Conservation (phyloP, 139 green algal species). For the Coelastrella sp. region DNA sequence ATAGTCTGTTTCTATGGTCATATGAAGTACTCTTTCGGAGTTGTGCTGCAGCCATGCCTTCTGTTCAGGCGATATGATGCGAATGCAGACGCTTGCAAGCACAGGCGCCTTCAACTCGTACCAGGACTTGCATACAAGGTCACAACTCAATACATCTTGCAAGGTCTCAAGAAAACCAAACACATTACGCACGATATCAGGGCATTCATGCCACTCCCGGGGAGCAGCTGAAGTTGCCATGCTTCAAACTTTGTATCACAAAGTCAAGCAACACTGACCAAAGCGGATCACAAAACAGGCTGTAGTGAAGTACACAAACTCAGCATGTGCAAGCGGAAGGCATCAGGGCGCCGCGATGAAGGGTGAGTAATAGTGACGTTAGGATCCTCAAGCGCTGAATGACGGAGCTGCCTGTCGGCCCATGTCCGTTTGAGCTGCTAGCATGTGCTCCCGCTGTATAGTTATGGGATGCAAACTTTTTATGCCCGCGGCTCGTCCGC, state of each 20-base stretch:
- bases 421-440: no score
- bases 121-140: background rate
- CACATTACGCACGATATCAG: background rate
- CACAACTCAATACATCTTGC: background rate
- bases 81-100: background rate
- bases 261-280: background rate
- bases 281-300: no score
- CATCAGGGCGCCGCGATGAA: no score
- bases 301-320: no score
- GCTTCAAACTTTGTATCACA: background rate
- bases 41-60: background rate
- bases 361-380: no score
- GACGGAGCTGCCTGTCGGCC: no score
- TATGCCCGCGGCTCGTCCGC: no score
- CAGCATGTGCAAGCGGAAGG: no score
- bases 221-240: background rate
- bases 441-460: no score
- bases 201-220: background rate
- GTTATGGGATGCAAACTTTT: no score
- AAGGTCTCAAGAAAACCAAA: background rate
- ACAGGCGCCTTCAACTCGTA: background rate
- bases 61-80: background rate
- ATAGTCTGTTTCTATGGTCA: background rate
- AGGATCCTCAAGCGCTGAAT: no score
- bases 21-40: background rate